A percentile compares a stretch with the other conserved stretches of the same genome.
phyloP scores from a whole-genome alignment of 179 eudicot species.

The Kewa caespitosa region DNA sequence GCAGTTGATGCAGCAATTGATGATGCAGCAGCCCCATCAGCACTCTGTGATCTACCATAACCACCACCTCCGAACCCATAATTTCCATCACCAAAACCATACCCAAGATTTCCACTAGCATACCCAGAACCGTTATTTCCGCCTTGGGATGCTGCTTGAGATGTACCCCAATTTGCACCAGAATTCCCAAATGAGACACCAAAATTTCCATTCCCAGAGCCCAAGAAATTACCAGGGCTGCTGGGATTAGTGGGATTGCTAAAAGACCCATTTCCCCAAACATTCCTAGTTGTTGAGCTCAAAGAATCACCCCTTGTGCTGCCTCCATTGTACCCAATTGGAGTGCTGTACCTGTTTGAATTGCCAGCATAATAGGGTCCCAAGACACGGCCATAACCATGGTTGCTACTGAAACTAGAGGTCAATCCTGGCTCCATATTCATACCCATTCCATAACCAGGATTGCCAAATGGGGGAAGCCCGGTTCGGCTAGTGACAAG shows the following conservation, averaged over 20 bases:
- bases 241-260: conserved; percentile 33
- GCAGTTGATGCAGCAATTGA: conserved; percentile 44
- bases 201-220: conserved; percentile 56
- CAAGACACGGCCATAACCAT: conserved; percentile 66
- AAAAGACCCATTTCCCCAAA: conserved; percentile 65
- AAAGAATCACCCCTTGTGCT: conserved; percentile 46
- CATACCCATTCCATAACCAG: conserved; percentile 61
- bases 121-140: conserved; percentile 49
- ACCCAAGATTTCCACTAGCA: conserved; percentile 47
- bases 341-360: conserved; percentile 54
- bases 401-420: conserved; percentile 43
- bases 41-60: conserved; percentile 47
- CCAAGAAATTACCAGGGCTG: conserved; percentile 40
- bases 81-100: conserved; percentile 51
- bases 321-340: conserved; percentile 40
- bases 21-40: conserved; percentile 31
- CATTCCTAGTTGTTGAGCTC: conserved; percentile 46
- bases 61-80: conserved; percentile 48
- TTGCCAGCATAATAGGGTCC: conserved; percentile 58
- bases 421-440: conserved; percentile 56
- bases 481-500: conserved; percentile 49
- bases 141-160: conserved; percentile 42
- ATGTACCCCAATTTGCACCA: conserved; percentile 60
- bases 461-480: conserved; percentile 52
- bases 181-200: conserved; percentile 53